Evolutionary conservation across 2,329 filamentous ascomycete species (phyloP).

Genomic region (Erysiphe pulchra): DNA sequence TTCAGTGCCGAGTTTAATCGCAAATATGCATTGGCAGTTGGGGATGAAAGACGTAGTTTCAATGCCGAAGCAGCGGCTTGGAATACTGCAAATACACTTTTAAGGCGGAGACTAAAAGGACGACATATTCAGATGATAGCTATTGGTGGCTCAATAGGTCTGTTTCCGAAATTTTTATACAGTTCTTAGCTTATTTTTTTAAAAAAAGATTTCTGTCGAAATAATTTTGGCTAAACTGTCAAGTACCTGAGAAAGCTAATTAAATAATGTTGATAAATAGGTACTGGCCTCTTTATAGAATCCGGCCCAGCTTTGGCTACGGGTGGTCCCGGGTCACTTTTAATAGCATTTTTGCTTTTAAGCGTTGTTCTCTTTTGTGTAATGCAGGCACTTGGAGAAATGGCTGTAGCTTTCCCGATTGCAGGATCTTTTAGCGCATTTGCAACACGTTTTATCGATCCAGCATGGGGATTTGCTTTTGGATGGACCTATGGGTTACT

Average conservation of each 20-base stretch:
- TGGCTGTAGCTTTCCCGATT: conserved; percentile 80
- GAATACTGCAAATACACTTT: conserved; percentile 43
- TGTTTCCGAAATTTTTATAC: conserved; percentile 10
- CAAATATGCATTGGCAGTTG: conserved; percentile 4
- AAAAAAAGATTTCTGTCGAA: too few species aligned
- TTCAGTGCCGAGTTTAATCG: conserved; percentile 7
- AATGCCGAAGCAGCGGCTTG: conserved; percentile 35
- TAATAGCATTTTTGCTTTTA: conserved; percentile 57
- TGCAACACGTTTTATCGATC: conserved; percentile 82
- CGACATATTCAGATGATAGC: conserved; percentile 94
- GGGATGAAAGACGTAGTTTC: conserved; percentile 18
- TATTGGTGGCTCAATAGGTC: conserved; percentile 73
- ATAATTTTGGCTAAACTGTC: too few species aligned
- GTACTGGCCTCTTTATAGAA: conserved; percentile 68
- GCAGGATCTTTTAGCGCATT: conserved; percentile 86
- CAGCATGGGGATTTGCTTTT: conserved; percentile 85
- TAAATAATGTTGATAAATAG: conserved; percentile 14
- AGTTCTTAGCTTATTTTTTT: too few species aligned
- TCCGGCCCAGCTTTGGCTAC: conserved; percentile 44
- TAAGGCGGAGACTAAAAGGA: conserved; percentile 54
- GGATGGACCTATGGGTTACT: conserved; percentile 85
- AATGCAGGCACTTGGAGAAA: conserved; percentile 73
- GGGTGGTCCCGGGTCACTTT: conserved; percentile 53
- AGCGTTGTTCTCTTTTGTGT: conserved; percentile 78
- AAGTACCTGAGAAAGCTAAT: too few species aligned